phyloP scores from a whole-genome alignment of 768 basidiomycete genomes.

The Phylloporus rhodoxanthus region DNA sequence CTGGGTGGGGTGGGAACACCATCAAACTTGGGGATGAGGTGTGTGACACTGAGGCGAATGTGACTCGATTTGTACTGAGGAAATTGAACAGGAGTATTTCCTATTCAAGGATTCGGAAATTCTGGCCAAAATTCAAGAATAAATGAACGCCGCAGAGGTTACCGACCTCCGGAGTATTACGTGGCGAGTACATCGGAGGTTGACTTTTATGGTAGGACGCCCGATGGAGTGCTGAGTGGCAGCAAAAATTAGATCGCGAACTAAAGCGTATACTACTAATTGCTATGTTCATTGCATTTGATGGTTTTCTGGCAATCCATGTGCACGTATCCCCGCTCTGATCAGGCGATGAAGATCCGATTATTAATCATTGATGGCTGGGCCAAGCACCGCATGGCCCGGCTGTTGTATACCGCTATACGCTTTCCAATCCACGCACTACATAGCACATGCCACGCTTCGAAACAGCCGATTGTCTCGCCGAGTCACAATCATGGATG shows the following conservation, averaged over 20 bases:
- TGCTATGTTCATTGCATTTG: constrained; percentile 20
- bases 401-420: background rate
- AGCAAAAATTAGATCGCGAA: constrained; percentile 7
- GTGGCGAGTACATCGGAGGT: background rate
- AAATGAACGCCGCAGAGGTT: constrained; percentile 19
- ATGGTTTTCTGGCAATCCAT: constrained; percentile 18
- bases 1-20: constrained; percentile 92
- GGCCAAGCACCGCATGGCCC: background rate
- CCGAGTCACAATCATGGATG: background rate
- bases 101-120: constrained; percentile 94
- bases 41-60: constrained; percentile 25
- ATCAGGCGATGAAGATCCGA: constrained; percentile 8
- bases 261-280: constrained; percentile 15
- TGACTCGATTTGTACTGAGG: constrained; percentile 1
- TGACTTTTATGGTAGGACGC: background rate
- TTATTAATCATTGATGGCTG: background rate
- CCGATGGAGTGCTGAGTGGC: background rate
- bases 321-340: constrained; percentile 28
- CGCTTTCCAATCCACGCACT: background rate
- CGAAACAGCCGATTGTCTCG: background rate
- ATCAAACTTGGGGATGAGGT: constrained; percentile 98
- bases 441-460: background rate
- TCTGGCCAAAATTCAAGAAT: constrained; percentile 94
- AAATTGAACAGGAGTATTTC: constrained; percentile 70
- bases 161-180: background rate